Percentiles rank a stretch among this genome's conserved stretches.
Conservation (phyloP, 495 filamentous ascomycete species). For the Ramalina intermedia region DNA sequence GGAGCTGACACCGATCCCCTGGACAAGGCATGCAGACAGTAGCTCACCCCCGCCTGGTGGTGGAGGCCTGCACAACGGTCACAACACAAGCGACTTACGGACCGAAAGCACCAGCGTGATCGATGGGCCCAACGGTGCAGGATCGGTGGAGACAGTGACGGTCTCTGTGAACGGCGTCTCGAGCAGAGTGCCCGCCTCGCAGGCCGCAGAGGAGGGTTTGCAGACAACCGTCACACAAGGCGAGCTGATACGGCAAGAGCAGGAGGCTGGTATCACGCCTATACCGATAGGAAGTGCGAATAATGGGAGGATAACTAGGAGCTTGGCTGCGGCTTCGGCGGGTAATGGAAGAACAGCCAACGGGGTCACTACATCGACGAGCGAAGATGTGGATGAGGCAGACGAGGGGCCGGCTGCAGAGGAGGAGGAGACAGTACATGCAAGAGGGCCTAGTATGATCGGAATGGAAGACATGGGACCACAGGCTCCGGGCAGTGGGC, state of each 20-base stretch:
- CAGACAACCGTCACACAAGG: conserved; percentile 47
- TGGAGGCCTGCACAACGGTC: not conserved
- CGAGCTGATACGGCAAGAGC: conserved; percentile 64
- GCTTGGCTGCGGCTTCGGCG: conserved; percentile 10
- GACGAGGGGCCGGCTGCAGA: conserved; percentile 16
- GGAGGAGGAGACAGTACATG: conserved; percentile 53
- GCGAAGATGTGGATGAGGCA: conserved; percentile 4
- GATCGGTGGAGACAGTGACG: conserved; percentile 56
- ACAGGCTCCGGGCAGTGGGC: conserved; percentile 34
- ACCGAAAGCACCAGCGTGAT: conserved; percentile 56
- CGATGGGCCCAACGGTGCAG: conserved; percentile 56
- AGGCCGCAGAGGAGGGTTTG: conserved; percentile 15
- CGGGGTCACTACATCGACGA: not conserved
- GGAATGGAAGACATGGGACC: conserved; percentile 79
- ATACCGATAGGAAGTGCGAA: conserved; percentile 14
- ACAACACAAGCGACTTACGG: conserved; percentile 23
- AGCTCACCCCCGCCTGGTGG: conserved; percentile 25
- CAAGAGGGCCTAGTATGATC: conserved; percentile 65
- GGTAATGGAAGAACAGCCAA: conserved; percentile 20
- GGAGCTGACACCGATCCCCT: conserved; percentile 84
- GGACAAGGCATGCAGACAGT: conserved; percentile 40
- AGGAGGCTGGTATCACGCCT: conserved; percentile 48
- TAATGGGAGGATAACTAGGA: conserved; percentile 11
- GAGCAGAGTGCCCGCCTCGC: conserved; percentile 18
- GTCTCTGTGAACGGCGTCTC: conserved; percentile 50